Conservation (phyloP, 164 flowering plant species). For the Nelumbo lutea region DNA sequence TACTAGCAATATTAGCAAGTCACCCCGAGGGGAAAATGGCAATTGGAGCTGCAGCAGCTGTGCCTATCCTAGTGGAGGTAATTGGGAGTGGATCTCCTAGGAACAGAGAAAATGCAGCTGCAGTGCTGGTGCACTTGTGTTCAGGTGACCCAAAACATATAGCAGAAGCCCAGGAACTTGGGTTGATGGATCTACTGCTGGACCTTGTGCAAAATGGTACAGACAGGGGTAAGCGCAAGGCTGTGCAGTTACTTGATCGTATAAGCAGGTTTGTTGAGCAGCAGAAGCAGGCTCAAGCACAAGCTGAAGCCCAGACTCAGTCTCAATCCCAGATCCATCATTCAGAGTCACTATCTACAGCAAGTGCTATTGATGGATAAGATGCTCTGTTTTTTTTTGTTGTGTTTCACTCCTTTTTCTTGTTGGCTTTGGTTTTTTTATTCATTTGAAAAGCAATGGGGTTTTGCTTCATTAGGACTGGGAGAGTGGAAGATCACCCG, state of each 20-base stretch:
- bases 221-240: constrained; percentile 1
- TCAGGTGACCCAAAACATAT: neutral
- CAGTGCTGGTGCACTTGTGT: constrained; percentile 1
- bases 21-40: constrained; percentile 2
- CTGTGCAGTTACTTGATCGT: constrained; percentile 1
- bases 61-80: neutral
- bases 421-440: neutral
- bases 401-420: neutral
- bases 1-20: neutral
- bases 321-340: neutral
- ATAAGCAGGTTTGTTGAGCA: constrained; percentile 1
- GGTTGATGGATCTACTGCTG: neutral
- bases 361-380: neutral
- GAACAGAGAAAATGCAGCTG: constrained; percentile 2
- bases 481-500: constrained; percentile 3
- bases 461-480: neutral
- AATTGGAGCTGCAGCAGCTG: constrained; percentile 1
- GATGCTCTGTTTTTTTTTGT: neutral
- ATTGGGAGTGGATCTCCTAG: constrained; percentile 3
- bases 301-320: neutral
- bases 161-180: constrained; percentile 1
- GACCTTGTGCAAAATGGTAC: constrained; percentile 2
- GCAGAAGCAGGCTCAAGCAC: neutral
- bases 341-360: neutral
- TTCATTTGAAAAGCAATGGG: neutral